Base-by-base conservation (phyloP, 2,329 filamentous ascomycete genomes). In the Fusarium domesticum region DNA sequence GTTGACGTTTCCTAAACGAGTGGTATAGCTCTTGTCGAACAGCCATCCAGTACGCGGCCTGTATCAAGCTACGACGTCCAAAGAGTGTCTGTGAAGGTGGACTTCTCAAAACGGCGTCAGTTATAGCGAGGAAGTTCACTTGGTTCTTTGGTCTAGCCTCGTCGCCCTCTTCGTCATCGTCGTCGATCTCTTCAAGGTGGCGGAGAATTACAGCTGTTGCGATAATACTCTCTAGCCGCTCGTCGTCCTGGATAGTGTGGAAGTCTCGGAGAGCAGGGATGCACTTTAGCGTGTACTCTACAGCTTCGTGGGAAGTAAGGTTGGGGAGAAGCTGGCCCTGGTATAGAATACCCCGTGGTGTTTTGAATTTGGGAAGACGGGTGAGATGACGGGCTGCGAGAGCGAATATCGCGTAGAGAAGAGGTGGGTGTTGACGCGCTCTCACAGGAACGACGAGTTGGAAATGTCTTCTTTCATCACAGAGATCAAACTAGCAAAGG, bases 41-140 rank as follows among this genome's bases (percentile, higher is more conserved):
- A 3, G 68, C 68, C 60, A 70, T 70, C 68, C 68, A 70, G 42
- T 70, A 70, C 6, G 67, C 62, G 1, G 68, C 68, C 33, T 68
- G 68, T 39, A 69, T 65, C 12, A 70, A 55, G 18, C 65, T 63
- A 23, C 66, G 53, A 18, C 59, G 60, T 1, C 62, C 61, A 28
- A 70, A 67, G n/a, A 68, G 59, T 15, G 64, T 59, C 39, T 64
- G 58, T 2, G 67, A 65, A 2, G 67, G 64, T 3, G 64, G 62
- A 34, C 67, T 69, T 20, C 68, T 51, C 14, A 70, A 41, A 2
- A 70, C 67, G 0, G 67, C 64, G 30, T 70, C 66, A 8, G 70
- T 70, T 11, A 70, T 68, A 15, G 68, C 64, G 2, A 70, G 58
- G 39, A 70, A 70, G 50, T 70, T 70, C 14, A 68, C 63, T 38